phyloP scores from a whole-genome alignment of 106 monocot species.

The Apostasia shenzhenica region DNA sequence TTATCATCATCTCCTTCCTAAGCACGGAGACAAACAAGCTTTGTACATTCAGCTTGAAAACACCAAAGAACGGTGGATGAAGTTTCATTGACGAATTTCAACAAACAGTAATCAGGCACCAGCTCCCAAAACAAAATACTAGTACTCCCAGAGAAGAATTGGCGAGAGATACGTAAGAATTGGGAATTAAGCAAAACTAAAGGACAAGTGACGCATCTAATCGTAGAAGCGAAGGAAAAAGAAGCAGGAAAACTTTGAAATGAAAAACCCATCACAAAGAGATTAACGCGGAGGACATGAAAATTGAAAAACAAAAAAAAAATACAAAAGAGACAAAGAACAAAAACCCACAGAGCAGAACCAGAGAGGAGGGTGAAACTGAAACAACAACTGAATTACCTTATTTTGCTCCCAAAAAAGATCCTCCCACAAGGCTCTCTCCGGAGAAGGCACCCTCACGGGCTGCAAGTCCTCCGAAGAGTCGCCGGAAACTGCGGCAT shows the following conservation, averaged over 20 bases:
- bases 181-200: background rate
- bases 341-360: background rate
- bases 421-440: background rate
- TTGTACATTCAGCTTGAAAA: background rate
- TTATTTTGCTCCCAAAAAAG: background rate
- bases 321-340: background rate
- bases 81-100: background rate
- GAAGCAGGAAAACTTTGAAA: background rate
- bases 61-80: background rate
- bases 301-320: background rate
- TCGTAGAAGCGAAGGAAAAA: background rate
- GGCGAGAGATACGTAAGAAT: too few relatives aligned
- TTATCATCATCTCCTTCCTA: slow-evolving; percentile 26
- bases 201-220: background rate
- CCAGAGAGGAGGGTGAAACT: background rate
- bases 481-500: background rate
- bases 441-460: background rate
- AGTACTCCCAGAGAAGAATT: too few relatives aligned
- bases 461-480: background rate
- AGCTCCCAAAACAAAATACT: too few relatives aligned
- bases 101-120: background rate
- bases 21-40: background rate
- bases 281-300: too few relatives aligned
- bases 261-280: too few relatives aligned
- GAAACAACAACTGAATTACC: background rate